These are phyloP conservation scores for Forsythia suspensa DNA, from an alignment of 257 asterid genomes.

Conservation along the genomic window DNA sequence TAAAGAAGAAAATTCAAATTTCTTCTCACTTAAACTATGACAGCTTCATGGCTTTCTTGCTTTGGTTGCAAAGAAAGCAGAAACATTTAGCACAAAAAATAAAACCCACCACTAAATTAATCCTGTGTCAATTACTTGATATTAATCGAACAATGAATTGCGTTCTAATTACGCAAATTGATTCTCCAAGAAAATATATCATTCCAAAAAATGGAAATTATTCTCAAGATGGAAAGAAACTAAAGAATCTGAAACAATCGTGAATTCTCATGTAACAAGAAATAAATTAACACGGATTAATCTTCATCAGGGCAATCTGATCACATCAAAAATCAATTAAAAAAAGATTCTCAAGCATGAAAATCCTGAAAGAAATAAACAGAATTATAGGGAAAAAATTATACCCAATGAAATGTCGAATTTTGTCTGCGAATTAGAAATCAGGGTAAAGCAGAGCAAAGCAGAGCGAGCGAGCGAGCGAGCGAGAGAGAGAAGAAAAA, in stretches of 20 bases:
- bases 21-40: background rate
- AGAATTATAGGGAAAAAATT: no score
- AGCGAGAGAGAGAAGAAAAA: background rate
- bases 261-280: background rate
- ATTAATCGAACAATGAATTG: background rate
- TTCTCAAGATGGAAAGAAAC: no score
- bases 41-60: background rate
- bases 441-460: background rate
- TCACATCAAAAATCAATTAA: background rate
- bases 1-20: no score
- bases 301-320: background rate
- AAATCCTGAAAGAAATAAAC: background rate
- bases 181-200: background rate
- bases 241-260: background rate
- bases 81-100: no score
- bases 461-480: background rate
- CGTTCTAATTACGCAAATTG: background rate
- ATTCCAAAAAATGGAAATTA: no score
- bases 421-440: background rate
- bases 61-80: background rate
- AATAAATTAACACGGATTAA: no score
- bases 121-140: no score
- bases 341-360: background rate
- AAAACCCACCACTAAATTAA: no score
- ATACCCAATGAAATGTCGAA: background rate